A percentile compares a stretch with the other conserved stretches of the same genome.
Conservation (phyloP, 768 basidiomycete genomes). For the Coprinopsis sp. region DNA sequence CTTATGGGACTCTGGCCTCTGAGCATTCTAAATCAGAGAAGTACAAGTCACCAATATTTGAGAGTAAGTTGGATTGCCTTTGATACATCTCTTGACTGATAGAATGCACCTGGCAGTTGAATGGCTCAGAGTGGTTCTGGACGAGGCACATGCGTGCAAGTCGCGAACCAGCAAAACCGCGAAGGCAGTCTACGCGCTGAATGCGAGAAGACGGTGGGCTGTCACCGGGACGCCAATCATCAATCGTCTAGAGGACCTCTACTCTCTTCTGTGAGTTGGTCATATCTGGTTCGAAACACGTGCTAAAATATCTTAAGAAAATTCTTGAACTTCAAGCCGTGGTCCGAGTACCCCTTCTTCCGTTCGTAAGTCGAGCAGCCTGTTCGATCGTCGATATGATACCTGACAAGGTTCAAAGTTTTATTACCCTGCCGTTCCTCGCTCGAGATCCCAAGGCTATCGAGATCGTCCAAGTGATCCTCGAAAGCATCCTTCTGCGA, state of each 20-base stretch:
- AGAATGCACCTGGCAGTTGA: slow-evolving; percentile 41
- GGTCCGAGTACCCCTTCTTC: slow-evolving; percentile 86
- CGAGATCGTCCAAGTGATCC: slow-evolving; percentile 90
- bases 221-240: slow-evolving; percentile 96
- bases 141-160: slow-evolving; percentile 96
- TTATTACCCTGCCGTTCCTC: slow-evolving; percentile 89
- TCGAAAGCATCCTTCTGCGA: slow-evolving; percentile 81
- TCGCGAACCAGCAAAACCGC: slow-evolving; percentile 84
- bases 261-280: slow-evolving; percentile 62
- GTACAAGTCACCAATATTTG: slow-evolving; percentile 58
- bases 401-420: slow-evolving; percentile 38
- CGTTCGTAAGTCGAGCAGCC: slow-evolving; percentile 79
- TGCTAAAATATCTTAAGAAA: slow-evolving; percentile 40
- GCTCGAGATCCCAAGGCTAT: slow-evolving; percentile 89
- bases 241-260: slow-evolving; percentile 88
- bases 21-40: slow-evolving; percentile 66
- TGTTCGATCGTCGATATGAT: background rate
- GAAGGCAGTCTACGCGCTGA: slow-evolving; percentile 81
- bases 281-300: background rate
- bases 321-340: slow-evolving; percentile 74
- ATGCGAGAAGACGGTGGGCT: slow-evolving; percentile 81
- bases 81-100: slow-evolving; percentile 4
- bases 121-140: slow-evolving; percentile 80
- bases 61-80: slow-evolving; percentile 43
- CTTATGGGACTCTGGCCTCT: slow-evolving; percentile 87